These are phyloP conservation scores for Mentha longifolia DNA, from an alignment of 257 asterid genomes.

Conservation along the genomic window DNA sequence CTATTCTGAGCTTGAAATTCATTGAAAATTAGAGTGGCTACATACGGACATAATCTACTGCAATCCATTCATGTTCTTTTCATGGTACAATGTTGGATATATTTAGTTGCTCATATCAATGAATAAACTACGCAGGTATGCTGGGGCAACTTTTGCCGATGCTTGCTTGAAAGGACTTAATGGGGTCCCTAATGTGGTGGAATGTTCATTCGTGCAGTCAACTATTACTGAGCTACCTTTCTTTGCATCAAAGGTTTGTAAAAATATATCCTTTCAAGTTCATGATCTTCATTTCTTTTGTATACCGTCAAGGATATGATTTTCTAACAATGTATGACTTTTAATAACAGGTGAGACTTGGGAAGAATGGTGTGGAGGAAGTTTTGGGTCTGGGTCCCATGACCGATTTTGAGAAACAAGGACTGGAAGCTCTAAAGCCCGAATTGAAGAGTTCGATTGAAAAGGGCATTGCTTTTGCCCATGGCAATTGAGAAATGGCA, in stretches of 20 bases:
- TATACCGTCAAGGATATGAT: not conserved
- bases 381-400: conserved; percentile 67
- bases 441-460: conserved; percentile 74
- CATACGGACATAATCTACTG: too few species aligned
- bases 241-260: conserved; percentile 76
- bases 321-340: conserved; percentile 1
- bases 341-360: conserved; percentile 63
- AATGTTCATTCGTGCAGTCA: conserved; percentile 77
- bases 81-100: conserved; percentile 9
- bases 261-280: too few species aligned
- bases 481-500: conserved; percentile 34
- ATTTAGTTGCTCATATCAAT: not conserved
- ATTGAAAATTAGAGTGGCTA: not conserved
- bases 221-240: conserved; percentile 72
- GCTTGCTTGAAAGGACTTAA: conserved; percentile 93
- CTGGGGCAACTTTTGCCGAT: conserved; percentile 93
- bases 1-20: conserved; percentile 1
- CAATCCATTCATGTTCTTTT: too few species aligned
- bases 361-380: conserved; percentile 84
- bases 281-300: too few species aligned
- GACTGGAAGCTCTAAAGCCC: conserved; percentile 69
- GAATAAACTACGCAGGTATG: conserved; percentile 57
- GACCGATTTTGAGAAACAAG: conserved; percentile 68
- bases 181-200: conserved; percentile 85
- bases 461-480: conserved; percentile 71